Base-by-base conservation (phyloP, 371 early-diverging fungal species). In the Actinomortierella wolfii region DNA sequence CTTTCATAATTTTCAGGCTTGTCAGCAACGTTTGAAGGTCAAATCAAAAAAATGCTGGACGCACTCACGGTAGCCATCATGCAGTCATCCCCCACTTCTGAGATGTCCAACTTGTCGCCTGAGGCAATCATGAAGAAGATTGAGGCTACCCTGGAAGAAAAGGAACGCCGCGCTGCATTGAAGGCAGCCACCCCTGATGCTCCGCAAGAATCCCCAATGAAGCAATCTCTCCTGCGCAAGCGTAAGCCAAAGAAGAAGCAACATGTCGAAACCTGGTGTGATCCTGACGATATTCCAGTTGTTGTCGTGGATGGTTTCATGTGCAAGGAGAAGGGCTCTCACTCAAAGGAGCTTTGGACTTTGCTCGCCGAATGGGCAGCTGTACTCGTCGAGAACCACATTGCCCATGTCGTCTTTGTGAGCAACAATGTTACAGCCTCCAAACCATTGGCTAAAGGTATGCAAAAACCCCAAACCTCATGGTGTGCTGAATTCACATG, bases 351-450 rank as follows among this genome's bases (percentile, higher is more conserved):
- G 11, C 74, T 92, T 29, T 90, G 92, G 82, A 87, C 89, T 15
- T 78, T 85, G 20, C 49, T 96, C 15, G 83, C 95, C 6, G 88
- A 95, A 54, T 92, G 92, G 88, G 89, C 90, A 11, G 84, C 88
- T 6, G 63, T 86, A 5, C 63, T 93, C 40, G 89, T 89, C 15
- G 91, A 92, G 68, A 87, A 87, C 17, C 86, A 86, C 42, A 75
- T 94, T 51, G 96, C 96, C 1, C 95, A 97, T 76, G 95, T 96
- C n/a, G 82, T 97, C 15, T 91, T 96, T 70, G 86, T 94, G 2
- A 89, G 86, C 54, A 87, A 89, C 57, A 92, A 90, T 76, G 89
- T 91, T 39, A 81, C 83, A 39, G 89, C 89, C 0, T 67, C 82
- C 57, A 92, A 91, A 64, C 80, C 81, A 1, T 64, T 96, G 3